A percentile compares a stretch with the other conserved stretches of the same genome.
phyloP scores from a whole-genome alignment of 2,329 filamentous ascomycete species.

The Nigrograna mackinnonii region DNA sequence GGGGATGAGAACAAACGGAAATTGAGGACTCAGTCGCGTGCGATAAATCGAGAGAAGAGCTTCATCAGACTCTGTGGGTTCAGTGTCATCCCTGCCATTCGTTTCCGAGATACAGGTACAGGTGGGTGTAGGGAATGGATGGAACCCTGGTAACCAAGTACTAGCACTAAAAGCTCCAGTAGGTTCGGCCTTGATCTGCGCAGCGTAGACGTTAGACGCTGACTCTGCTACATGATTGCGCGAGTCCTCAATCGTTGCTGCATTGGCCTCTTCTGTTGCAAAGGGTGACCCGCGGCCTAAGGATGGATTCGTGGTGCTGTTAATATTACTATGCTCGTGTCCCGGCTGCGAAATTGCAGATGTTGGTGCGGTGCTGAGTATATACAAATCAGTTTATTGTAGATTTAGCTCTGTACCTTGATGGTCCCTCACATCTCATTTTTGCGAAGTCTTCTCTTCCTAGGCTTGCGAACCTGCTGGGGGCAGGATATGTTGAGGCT shows the following conservation, averaged over 20 bases:
- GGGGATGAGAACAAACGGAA: slow-evolving; percentile 11
- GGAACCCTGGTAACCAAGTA: slow-evolving; percentile 4
- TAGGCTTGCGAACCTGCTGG: slow-evolving; percentile 4
- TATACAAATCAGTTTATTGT: too few species aligned
- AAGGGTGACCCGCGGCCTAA: too few species aligned
- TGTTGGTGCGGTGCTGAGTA: too few species aligned
- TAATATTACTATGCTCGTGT: too few species aligned
- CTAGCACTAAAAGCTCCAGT: slow-evolving; percentile 4
- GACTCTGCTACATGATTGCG: slow-evolving; percentile 8
- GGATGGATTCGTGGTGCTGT: too few species aligned
- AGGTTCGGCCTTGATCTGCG: slow-evolving; percentile 6
- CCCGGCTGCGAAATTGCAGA: too few species aligned
- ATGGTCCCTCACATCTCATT: too few species aligned
- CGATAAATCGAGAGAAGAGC: slow-evolving; percentile 10
- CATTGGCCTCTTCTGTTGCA: slow-evolving; percentile 7
- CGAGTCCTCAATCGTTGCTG: slow-evolving; percentile 6
- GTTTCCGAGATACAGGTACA: slow-evolving; percentile 10
- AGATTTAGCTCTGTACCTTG: too few species aligned
- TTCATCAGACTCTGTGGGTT: slow-evolving; percentile 10
- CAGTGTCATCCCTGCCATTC: slow-evolving; percentile 9
- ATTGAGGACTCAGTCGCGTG: slow-evolving; percentile 6
- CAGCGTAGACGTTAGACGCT: slow-evolving; percentile 6
- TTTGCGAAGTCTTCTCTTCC: slow-evolving; percentile 9
- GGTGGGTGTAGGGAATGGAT: slow-evolving; percentile 6
- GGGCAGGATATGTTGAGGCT: slow-evolving; percentile 6